Evolutionary conservation across 192 early-diverging fungal species (phyloP), one percentile per base, ranked within the genome.

Genomic region (Chytriomyces sp.): DNA sequence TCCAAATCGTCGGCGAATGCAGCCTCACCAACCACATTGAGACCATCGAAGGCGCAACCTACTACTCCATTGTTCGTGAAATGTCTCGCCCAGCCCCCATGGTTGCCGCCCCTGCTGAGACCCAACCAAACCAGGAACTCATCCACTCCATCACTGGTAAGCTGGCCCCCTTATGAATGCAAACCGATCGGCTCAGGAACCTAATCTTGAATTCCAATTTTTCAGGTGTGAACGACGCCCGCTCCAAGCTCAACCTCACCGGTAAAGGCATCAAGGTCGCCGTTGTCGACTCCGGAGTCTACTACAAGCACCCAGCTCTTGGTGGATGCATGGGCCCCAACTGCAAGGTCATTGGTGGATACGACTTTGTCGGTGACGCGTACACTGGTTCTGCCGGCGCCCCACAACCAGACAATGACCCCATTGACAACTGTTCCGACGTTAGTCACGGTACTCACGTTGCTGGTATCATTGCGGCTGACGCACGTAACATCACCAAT

Each of bases 301-400:
- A 83, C 79, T 88, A 82, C 77, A 78, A 73, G 18, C 87, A 88
- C 75, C 86, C 85, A 13, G 87, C 87, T 7, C 75, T 88, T 24
- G 87, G 87, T 57, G 83, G 83, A 23, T 23, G 81, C 28, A 82
- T 81, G 48, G 82, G 82, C 26, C 70, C 76, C 11, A 81, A 79
- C n/a, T 84, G 24, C 78, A 82, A 81, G 67, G 79, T 87, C 26
- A 23, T 57, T 24, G 47, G 48, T 44, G 85, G 85, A 24, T 74
- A 75, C 67, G 85, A 86, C 53, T 63, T 86, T 50, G 85, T 82
- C 60, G 85, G 85, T 23, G 85, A 86, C 61, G 64, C 2, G 57
- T 86, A 82, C 81, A 49, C 60, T 47, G 24, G 20, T 45, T 35
- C 35, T 35, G 35, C 35, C 3, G 7, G 71, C 57, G 16, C 13